Evolutionary conservation across 176 grass and related monocot genomes (phyloP), one percentile per base, ranked within the genome.

Genomic region (Eragrostis curvula): DNA sequence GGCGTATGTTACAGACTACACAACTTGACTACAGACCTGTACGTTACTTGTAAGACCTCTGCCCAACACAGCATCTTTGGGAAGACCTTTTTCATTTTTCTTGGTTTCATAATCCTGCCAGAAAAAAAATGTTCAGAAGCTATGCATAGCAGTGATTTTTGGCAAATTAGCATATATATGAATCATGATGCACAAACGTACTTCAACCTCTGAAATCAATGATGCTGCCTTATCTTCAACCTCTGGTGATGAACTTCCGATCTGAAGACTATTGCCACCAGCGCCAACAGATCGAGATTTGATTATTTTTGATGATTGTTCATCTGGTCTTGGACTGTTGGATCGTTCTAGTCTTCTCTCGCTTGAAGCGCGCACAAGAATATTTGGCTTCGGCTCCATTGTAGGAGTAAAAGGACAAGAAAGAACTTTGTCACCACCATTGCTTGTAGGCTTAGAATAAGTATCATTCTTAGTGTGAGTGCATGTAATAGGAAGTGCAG

Each of bases 11-110:
- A 70, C 48, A 82, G 56, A 77, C 44, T 77, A 63, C 18, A 71
- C 24, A 73, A 80, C 10, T 51, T 51, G 21, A 79, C 18, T 61
- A 75, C 77, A 76, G 73, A 98, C 96, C 92, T 98, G 92, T 50
- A 98, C 77, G 64, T 93, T 84, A 56, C 79, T 93, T 75, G 89
- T 83, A 84, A 89, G 83, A 78, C 84, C 82, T 75, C 61, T 85
- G 17, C 55, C 40, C 40, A 91, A 41, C 44, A 62, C 42, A 86
- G 84, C 75, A 79, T 70, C 61, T 85, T 75, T 84, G 20, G 70
- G 71, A 20, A 66, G 44, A 66, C 51, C 67, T 50, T 80, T 55
- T 86, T 91, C 84, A 32, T 9, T 75, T 20, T 61, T 86, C 71
- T 73, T 94, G 68, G 79, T 78, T 80, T 85, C 84, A 47, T 55